These are phyloP conservation scores for Lactarius evosmus DNA, from an alignment of 768 basidiomycete species.

Conservation along the genomic window DNA sequence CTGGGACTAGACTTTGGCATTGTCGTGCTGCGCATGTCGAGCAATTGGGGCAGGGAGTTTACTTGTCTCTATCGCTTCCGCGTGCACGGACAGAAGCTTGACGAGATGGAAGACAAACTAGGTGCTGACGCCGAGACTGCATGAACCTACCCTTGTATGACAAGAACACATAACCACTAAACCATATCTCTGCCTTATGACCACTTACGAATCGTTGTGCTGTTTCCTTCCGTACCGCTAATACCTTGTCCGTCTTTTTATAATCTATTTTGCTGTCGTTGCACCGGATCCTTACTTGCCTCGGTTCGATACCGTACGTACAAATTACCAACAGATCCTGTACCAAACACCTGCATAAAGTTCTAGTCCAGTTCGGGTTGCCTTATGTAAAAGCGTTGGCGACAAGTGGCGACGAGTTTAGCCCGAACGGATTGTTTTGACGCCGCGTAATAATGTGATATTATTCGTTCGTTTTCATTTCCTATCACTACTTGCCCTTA, in stretches of 20 bases:
- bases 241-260: conserved; percentile 24
- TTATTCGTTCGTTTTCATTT: background rate
- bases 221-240: background rate
- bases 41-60: conserved; percentile 85
- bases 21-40: conserved; percentile 73
- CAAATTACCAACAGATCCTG: background rate
- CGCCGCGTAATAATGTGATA: background rate
- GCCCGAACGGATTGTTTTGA: background rate
- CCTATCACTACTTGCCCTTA: background rate
- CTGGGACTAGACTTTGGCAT: conserved; percentile 82
- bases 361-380: no score
- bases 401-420: background rate
- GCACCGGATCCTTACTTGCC: conserved; percentile 3
- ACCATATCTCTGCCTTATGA: conserved; percentile 13
- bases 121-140: conserved; percentile 1
- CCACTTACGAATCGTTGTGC: conserved; percentile 5
- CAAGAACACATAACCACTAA: background rate
- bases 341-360: background rate
- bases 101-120: conserved; percentile 9
- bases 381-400: no score
- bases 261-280: conserved; percentile 25
- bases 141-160: conserved; percentile 8
- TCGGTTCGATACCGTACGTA: background rate
- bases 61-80: conserved; percentile 89
- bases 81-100: conserved; percentile 62